Conservation (phyloP, 345 rosid genomes). For the Cochlearia excelsa region DNA sequence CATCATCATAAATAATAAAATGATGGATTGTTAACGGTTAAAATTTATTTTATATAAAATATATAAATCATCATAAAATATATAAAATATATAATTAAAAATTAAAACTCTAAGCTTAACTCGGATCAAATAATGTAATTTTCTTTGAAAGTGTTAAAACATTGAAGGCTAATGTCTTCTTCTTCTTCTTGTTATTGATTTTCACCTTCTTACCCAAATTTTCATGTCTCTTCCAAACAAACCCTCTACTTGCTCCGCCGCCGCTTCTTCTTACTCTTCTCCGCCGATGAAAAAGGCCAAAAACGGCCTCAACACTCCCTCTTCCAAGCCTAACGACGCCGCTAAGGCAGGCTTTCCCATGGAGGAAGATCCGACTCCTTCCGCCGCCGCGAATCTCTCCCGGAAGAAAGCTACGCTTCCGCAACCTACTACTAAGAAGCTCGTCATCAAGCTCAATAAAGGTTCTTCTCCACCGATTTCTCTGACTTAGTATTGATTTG, state of each 20-base stretch:
- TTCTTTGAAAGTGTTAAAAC: slow-evolving; percentile 8
- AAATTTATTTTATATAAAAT: too few species aligned
- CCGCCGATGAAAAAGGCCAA: slow-evolving; percentile 39
- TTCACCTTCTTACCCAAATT: slow-evolving; percentile 7
- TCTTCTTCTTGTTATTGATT: slow-evolving; percentile 10
- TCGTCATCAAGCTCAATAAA: slow-evolving; percentile 73
- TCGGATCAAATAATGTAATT: not conserved
- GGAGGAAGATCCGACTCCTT: slow-evolving; percentile 57
- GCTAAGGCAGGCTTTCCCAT: slow-evolving; percentile 45
- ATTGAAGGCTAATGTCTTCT: slow-evolving; percentile 23
- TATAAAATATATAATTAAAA: too few species aligned
- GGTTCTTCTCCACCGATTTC: slow-evolving; percentile 36
- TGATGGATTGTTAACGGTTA: too few species aligned
- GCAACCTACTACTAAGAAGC: slow-evolving; percentile 56
- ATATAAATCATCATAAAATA: too few species aligned
- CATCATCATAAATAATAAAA: too few species aligned
- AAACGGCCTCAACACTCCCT: slow-evolving; percentile 54
- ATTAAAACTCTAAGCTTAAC: too few species aligned
- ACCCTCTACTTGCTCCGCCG: slow-evolving; percentile 54
- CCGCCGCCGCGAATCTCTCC: slow-evolving; percentile 54
- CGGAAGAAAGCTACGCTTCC: slow-evolving; percentile 76
- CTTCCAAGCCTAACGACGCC: slow-evolving; percentile 26
- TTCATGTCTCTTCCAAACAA: slow-evolving; percentile 87
- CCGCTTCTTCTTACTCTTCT: slow-evolving; percentile 42
- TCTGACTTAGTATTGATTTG: not conserved